These are phyloP conservation scores for Mucuna pruriens DNA, from an alignment of 306 rosid species.

Conservation along the genomic window DNA sequence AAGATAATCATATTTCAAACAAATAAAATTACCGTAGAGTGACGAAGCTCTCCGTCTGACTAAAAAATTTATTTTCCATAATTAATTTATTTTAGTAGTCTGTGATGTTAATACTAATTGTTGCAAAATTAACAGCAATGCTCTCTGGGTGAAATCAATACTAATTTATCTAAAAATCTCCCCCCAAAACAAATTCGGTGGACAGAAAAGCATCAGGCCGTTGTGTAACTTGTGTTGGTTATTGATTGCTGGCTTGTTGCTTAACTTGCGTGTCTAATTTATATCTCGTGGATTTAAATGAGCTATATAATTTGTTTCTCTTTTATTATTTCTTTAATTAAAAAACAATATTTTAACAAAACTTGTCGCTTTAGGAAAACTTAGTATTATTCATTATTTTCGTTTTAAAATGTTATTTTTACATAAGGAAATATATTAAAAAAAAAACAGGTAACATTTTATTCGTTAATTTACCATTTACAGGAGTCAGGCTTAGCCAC, in stretches of 20 bases:
- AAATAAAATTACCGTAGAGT: no score
- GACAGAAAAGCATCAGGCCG: background rate
- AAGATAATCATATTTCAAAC: no score
- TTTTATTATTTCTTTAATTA: no score
- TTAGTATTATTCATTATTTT: background rate
- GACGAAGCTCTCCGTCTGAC: no score
- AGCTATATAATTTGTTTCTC: background rate
- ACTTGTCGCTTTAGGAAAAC: background rate
- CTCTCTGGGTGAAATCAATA: background rate
- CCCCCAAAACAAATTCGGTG: constrained; percentile 6
- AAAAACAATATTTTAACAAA: background rate
- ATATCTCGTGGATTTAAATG: background rate
- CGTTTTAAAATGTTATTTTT: background rate
- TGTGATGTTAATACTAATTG: no score
- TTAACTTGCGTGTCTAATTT: background rate
- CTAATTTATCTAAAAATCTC: background rate
- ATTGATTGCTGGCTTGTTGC: constrained; percentile 2
- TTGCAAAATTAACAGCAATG: no score
- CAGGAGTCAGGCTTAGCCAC: background rate
- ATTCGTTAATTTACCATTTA: background rate
- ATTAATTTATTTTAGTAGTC: no score
- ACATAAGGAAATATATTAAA: background rate
- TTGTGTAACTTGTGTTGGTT: background rate
- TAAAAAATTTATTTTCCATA: no score
- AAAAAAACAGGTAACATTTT: background rate